phyloP scores from a whole-genome alignment of 2,329 filamentous ascomycete species.

The Talaromyces rugulosus region DNA sequence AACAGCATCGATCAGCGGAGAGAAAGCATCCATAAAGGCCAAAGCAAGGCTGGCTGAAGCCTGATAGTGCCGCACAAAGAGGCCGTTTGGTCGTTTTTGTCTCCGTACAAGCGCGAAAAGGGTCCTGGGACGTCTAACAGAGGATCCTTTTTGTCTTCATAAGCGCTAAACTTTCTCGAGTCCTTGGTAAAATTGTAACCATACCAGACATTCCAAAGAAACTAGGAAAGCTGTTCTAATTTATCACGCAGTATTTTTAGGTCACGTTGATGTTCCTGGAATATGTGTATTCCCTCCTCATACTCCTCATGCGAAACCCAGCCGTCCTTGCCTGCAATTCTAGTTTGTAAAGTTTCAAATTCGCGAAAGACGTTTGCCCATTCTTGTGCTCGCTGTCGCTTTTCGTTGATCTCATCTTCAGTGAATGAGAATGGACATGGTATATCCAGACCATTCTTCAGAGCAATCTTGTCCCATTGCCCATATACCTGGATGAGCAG shows the following conservation, averaged over 20 bases:
- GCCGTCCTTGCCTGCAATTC: constrained; percentile 20
- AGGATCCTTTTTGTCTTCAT: not conserved
- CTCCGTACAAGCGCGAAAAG: too few species aligned
- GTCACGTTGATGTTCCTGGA: constrained; percentile 9
- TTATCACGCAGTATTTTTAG: constrained; percentile 11
- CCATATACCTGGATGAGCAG: constrained; percentile 23
- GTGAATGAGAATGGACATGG: constrained; percentile 20
- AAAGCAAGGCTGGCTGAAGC: not conserved
- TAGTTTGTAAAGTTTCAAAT: constrained; percentile 15
- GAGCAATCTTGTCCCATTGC: constrained; percentile 19
- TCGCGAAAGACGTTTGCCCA: constrained; percentile 20
- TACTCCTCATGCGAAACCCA: constrained; percentile 24
- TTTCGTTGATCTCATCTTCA: constrained; percentile 16
- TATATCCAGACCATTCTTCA: constrained; percentile 7
- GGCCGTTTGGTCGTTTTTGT: not conserved
- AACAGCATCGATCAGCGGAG: not conserved
- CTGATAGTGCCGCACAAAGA: not conserved
- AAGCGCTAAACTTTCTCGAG: not conserved
- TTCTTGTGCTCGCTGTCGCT: constrained; percentile 14
- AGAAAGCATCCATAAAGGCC: not conserved
- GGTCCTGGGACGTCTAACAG: too few species aligned
- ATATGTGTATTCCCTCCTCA: constrained; percentile 17
- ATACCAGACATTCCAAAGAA: too few species aligned
- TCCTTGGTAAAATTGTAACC: too few species aligned
- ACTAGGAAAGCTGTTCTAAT: not conserved